Conservation (phyloP, 106 monocot species). For the Vanilla planifolia region DNA sequence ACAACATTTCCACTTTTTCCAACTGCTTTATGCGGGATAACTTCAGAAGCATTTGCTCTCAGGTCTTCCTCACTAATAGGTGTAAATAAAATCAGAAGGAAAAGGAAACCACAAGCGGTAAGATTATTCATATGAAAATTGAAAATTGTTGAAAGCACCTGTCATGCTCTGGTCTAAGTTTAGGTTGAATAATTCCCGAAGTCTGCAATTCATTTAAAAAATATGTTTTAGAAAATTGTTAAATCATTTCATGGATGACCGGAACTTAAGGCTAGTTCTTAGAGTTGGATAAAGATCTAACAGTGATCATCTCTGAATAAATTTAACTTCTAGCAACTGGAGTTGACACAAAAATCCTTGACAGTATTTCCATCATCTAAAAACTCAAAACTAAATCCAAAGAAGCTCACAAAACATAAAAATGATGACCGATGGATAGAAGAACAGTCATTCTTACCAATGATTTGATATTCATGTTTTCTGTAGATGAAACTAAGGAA, state of each 20-base stretch:
- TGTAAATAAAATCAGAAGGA: slow-evolving; percentile 4
- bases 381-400: no score
- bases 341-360: no score
- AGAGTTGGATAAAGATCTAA: no score
- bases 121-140: background rate
- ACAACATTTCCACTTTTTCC: slow-evolving; percentile 14
- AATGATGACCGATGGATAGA: background rate
- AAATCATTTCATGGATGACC: background rate
- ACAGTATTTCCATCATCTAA: no score
- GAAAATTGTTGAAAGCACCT: slow-evolving; percentile 24
- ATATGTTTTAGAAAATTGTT: background rate
- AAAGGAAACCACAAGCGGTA: background rate
- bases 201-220: slow-evolving; percentile 24
- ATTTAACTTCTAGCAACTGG: no score
- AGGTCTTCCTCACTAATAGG: slow-evolving; percentile 13
- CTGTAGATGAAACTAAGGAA: slow-evolving; percentile 6
- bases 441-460: slow-evolving; percentile 22
- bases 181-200: slow-evolving; percentile 24
- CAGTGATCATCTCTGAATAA: no score
- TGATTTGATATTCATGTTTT: slow-evolving; percentile 15
- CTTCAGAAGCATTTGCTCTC: slow-evolving; percentile 15
- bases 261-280: background rate
- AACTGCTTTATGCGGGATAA: slow-evolving; percentile 7
- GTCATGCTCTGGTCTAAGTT: slow-evolving; percentile 21
- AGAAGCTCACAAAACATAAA: background rate